Base-by-base conservation (phyloP, 352 stramenopile genomes). In the Globisporangium alternatum region DNA sequence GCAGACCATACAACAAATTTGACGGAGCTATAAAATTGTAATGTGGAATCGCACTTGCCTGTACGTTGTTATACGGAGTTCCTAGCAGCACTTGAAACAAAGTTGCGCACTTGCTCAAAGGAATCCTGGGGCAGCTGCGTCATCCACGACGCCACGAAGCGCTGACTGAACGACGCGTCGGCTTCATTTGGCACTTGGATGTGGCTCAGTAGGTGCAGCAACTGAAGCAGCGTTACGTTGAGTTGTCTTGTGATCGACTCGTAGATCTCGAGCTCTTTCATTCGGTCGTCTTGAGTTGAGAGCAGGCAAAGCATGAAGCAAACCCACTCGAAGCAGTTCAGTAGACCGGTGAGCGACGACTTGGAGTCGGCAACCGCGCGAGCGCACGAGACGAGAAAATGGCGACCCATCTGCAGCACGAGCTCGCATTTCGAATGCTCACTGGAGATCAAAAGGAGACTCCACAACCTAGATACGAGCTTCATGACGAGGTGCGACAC, bases 401-500 rank as follows among this genome's bases (percentile, higher is more conserved):
- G 63, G 8, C 51, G 69, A 28, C 74, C 56, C 33, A 72, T 70
- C 31, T 65, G 48, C 30, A 80, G n/a, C 19, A 80, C 31, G 6
- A 70, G 2, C 2, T 60, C 19, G 33, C 31, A 51, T 39, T 55
- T 47, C 30, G 31, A 48, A 25, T 72, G 49, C 1, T 28, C 35
- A 31, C 56, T 63, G 8, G 44, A 53, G 53, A 63, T 30, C 9
- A 60, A 35, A 3, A 60, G 59, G 13, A 72, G 47, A 19, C 61
- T 56, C 76, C 76, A 84, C 58, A 62, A 71, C 41, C 68, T 75
- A 33, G 72, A 44, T 53, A 77, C 62, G 47, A 83, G 79, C 6
- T 62, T 59, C 61, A 80, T 67, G n/a, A 71, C 19, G 1, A 39
- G 53, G 41, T 76, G 67, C 2, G 67, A 60, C 6, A 61, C 60